Percentiles rank a stretch among this genome's conserved stretches.
Evolutionary conservation across 1,139 yeast genomes (phyloP).

Genomic region (Yamadazyma atlantica): DNA sequence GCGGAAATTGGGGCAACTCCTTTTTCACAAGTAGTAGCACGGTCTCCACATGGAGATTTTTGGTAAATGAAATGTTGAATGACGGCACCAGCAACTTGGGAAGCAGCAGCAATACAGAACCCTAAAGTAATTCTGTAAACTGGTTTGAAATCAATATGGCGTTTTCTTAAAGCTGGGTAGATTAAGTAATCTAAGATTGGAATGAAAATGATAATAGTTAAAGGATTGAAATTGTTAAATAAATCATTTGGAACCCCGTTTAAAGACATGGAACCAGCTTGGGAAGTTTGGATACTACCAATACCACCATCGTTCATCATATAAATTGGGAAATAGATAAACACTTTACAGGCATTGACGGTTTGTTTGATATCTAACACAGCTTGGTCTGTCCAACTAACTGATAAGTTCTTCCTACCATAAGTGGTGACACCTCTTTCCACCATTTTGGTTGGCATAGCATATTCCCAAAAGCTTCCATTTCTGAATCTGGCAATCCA

Average conservation of each 20-base stretch:
- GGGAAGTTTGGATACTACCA: conserved; percentile 61
- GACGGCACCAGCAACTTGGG: conserved; percentile 43
- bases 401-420: conserved; percentile 25
- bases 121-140: conserved; percentile 38
- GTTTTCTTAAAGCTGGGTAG: conserved; percentile 59
- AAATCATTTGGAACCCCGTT: conserved; percentile 73
- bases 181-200: conserved; percentile 60
- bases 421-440: conserved; percentile 35
- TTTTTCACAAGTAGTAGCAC: conserved; percentile 49
- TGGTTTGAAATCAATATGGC: conserved; percentile 38
- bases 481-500: conserved; percentile 36
- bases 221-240: conserved; percentile 65
- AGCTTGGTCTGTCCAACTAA: conserved; percentile 54
- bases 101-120: conserved; percentile 32
- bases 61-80: conserved; percentile 35
- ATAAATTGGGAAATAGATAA: conserved; percentile 61
- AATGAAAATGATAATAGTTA: conserved; percentile 62
- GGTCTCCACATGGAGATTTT: conserved; percentile 41
- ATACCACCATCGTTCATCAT: conserved; percentile 67
- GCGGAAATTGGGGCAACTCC: conserved; percentile 50
- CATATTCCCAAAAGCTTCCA: conserved; percentile 52
- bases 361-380: conserved; percentile 63
- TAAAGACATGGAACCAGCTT: conserved; percentile 64
- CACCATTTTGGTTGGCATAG: conserved; percentile 50
- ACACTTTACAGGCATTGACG: conserved; percentile 58